Base-by-base conservation (phyloP, 345 rosid species). In the Citrus cavaleriei region DNA sequence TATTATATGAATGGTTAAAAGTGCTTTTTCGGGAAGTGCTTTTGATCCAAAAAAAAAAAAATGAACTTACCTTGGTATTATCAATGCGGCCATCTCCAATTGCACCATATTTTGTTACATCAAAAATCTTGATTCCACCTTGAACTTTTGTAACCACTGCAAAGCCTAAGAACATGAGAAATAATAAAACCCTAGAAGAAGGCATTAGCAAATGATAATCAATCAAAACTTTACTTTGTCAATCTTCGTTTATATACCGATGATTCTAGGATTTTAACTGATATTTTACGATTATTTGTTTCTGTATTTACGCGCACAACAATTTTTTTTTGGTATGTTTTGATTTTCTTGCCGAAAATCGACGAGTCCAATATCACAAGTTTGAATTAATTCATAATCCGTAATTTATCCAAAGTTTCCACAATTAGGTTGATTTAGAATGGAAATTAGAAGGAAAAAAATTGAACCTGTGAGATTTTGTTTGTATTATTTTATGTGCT, bases 81-180 rank as follows among this genome's bases (percentile, higher is more conserved):
- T 80, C 78, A 8, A 73, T 78, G 37, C 22, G 25, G 66, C 81
- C 82, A n/a, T 85, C 77, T 1, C 76, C 75, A 14, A 74, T 25
- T 1, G 84, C 84, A 3, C 88, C 85, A 49, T 77, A 74, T 14
- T n/a, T 40, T 32, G 6, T 70, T 7, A 85, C 85, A 5, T 80
- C 18, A 37, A 82, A 85, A 34, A 61, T 19, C 28, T 37, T 68
- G 54, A 25, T 10, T 10, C 1, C 70, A 3, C 2, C 27, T 7
- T 25, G 12, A 59, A 57, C 59, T 3, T 6, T 62, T 60, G 67
- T 6, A 38, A 6, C 55, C 19, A n/a, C 6, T 2, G n/a, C 32
- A 14, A 70, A 28, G 61, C 74, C 8, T 24, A 49, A 49, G 13
- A 6, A 35, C 64, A 73, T 6, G 14, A 59, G 4, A 59, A 59